A percentile compares a stretch with the other conserved stretches of the same genome.
Evolutionary conservation across 2,329 filamentous ascomycete species (phyloP).

Genomic region (Xylaria sp.): DNA sequence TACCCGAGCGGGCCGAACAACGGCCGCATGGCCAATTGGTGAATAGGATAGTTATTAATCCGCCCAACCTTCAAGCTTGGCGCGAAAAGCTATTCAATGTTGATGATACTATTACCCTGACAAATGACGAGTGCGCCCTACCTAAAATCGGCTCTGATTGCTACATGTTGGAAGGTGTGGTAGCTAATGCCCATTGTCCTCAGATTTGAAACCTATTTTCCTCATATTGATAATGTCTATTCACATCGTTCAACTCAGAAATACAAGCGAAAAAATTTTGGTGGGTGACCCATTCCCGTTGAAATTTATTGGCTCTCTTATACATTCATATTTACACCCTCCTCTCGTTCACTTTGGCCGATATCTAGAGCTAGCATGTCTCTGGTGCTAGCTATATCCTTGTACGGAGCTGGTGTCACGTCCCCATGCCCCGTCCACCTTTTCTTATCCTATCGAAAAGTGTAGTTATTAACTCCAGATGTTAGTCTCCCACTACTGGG

Average conservation of each 20-base stretch:
- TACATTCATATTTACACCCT: background rate
- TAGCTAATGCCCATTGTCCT: slow-evolving; percentile 36
- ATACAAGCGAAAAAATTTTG: slow-evolving; percentile 84
- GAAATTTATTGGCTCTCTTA: background rate
- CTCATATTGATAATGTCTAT: slow-evolving; percentile 86
- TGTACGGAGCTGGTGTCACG: background rate
- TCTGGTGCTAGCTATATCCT: slow-evolving; percentile 6
- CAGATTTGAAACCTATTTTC: slow-evolving; percentile 83
- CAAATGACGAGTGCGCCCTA: slow-evolving; percentile 72
- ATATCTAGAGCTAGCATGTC: background rate
- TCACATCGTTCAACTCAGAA: slow-evolving; percentile 84
- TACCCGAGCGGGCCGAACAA: slow-evolving; percentile 52
- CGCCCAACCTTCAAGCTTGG: slow-evolving; percentile 76
- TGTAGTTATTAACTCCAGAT: slow-evolving; percentile 19
- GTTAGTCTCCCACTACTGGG: slow-evolving; percentile 80
- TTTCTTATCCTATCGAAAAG: background rate
- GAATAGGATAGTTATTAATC: slow-evolving; percentile 69
- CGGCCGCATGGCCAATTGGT: slow-evolving; percentile 64
- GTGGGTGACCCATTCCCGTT: slow-evolving; percentile 22
- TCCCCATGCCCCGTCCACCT: background rate
- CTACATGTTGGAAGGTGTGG: slow-evolving; percentile 10
- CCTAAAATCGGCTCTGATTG: slow-evolving; percentile 1
- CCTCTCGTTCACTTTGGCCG: background rate
- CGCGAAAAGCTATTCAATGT: slow-evolving; percentile 78
- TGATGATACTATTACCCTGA: slow-evolving; percentile 77